Percentiles rank a stretch among this genome's conserved stretches.
Evolutionary conservation across 2,329 filamentous ascomycete species (phyloP).

Genomic region (Curvularia spicifera): DNA sequence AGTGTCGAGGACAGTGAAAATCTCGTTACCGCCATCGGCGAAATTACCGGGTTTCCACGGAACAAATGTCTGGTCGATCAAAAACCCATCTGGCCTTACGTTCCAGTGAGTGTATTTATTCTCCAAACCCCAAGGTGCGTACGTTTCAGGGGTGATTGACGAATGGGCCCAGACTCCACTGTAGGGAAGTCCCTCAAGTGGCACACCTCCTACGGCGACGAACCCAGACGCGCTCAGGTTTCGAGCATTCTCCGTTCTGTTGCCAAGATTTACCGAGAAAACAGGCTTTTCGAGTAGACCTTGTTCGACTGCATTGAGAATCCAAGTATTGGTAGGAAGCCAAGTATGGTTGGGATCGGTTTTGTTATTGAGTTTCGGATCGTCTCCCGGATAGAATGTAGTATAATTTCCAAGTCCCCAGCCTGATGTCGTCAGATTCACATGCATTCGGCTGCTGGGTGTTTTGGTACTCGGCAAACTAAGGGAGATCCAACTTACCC

Average conservation of each 20-base stretch:
- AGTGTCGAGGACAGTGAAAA: conserved; percentile 1
- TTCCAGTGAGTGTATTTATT: conserved; percentile 2
- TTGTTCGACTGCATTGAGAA: neutral
- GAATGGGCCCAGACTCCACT: neutral
- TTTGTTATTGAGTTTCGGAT: neutral
- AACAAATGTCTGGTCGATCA: neutral
- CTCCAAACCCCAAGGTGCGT: neutral
- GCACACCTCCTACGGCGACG: conserved; percentile 4
- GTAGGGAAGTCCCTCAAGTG: neutral
- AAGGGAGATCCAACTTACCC: neutral
- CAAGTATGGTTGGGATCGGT: neutral
- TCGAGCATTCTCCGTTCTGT: neutral
- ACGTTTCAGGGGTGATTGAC: neutral
- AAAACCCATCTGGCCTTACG: conserved; percentile 1
- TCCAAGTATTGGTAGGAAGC: neutral
- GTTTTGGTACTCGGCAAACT: neutral
- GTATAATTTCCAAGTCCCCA: conserved; percentile 4
- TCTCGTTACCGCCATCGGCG: neutral
- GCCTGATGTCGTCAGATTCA: neutral
- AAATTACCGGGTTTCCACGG: neutral
- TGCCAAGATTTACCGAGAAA: conserved; percentile 4
- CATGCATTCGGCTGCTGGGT: neutral
- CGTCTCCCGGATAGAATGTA: neutral
- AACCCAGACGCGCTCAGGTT: neutral
- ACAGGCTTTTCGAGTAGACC: conserved; percentile 4